Evolutionary conservation across 2,329 filamentous ascomycete species (phyloP), one percentile per base, ranked within the genome.

Genomic region (Nemania serpens): DNA sequence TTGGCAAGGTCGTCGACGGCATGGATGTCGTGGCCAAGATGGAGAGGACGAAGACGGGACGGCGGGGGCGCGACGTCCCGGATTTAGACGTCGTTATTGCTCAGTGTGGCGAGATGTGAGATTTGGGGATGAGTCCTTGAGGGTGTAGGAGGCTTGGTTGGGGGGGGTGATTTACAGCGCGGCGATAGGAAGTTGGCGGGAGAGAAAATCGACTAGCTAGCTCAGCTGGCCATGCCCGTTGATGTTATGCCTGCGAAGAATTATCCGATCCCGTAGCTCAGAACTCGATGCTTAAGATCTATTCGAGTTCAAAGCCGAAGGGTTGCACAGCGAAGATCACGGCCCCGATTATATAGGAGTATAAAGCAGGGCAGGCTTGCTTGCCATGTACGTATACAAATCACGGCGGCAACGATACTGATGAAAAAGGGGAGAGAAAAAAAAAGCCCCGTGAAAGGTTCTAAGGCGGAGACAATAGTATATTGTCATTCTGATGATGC

Each of bases 21-120:
- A 89, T 97, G 85, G 92, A 97, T 61, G 87, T 97, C 5, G 91
- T 98, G 45, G 84, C 82, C 68, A 98, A 96, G 86, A 90, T 99
- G 77, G 94, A 98, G 81, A 89, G 90, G 63, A 95, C 91, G 34
- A 89, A 94, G 76, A 95, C 91, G 10, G 91, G 88, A 3, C 84
- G 86, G 66, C 79, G 82, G 36, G 86, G 85, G 52, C 86, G 90
- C 74, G 94, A 97, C 72, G 86, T 90, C 73, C 95, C 94, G 3
- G 90, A 90, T 68, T 80, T 94, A 74, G 93, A 97, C 73, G 89
- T 98, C 2, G 84, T 88, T 13, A 88, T 99, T 71, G 82, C 87
- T 10, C 88, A 96, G 79, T 97, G 94, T 72, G 95, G 95, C 33
- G 93, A 98, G 83, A 96, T 98, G 93, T 98, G 55, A 75, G 59